Base-by-base conservation (phyloP, 495 filamentous ascomycete genomes). In the Aspergillus funiculosus region DNA sequence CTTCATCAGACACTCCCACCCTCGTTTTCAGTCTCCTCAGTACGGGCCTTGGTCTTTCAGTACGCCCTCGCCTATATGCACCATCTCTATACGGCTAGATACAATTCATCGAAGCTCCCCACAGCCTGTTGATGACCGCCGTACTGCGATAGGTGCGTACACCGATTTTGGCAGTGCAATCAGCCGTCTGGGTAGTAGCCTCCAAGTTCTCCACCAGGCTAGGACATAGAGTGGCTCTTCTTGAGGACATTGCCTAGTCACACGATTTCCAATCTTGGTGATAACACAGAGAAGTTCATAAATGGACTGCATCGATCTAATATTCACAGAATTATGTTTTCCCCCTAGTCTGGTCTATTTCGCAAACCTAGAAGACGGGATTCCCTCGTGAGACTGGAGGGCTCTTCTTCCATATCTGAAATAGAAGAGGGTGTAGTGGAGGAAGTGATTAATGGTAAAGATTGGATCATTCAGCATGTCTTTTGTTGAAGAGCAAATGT, bases 261-360 rank as follows among this genome's bases (percentile, higher is more conserved):
- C 39, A 72, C 71, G 6, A 76, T 86, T 24, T 63, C 84, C 38
- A 85, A 86, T 42, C 67, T 86, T 0, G 82, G 80, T 1, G 82
- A 86, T 43, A 76, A 79, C 6, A 71, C 82, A 63, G 74, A 77
- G 6, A 80, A 76, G 30, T 83, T 84, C 52, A 79, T 78, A 6
- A 74, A 73, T 39, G 78, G 79, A 5, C 48, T 77, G n/a, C 55
- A 84, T 29, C 70, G 80, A 15, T 75, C 72, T 1, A 82, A 80
- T 51, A 76, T 83, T 8, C 81, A 85, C 57, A 70, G 81, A 3
- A 81, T 85, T 13, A 74, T 78, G 3, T 66, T 68, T 1, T 69
- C 80, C 2, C 78, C 79, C 0, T 44, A 81, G 77, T 60, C 54
- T 83, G 19, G 80, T 82, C 15, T 83, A 81, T 58, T 83, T 84